Conservation (phyloP, 768 basidiomycete genomes). For the Mycena amicta region DNA sequence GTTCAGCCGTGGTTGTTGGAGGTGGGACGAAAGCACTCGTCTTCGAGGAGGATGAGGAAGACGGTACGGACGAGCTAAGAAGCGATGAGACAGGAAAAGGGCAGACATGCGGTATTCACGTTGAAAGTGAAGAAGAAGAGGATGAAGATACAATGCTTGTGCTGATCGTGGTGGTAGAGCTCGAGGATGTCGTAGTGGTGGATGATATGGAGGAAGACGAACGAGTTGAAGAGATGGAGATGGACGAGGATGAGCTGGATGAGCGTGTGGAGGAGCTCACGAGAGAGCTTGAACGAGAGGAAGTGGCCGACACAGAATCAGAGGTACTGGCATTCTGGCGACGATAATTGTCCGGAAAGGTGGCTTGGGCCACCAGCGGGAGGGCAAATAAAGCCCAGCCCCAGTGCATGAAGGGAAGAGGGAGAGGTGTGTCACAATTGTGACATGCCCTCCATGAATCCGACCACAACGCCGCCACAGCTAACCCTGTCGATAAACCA, state of each 20-base stretch:
- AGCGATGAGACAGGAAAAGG: too few relatives aligned
- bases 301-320: neutral
- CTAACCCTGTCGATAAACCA: neutral
- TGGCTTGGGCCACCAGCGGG: neutral
- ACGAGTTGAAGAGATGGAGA: slow-evolving; percentile 15
- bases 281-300: slow-evolving; percentile 22
- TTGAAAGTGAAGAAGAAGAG: too few relatives aligned
- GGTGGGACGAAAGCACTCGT: neutral
- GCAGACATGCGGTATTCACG: too few relatives aligned
- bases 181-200: neutral
- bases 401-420: neutral
- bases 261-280: slow-evolving; percentile 31
- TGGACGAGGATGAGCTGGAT: slow-evolving; percentile 61
- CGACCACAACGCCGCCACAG: neutral
- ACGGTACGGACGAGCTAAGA: too few relatives aligned
- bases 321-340: slow-evolving; percentile 2
- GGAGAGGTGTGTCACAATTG: neutral
- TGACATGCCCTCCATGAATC: neutral
- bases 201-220: neutral
- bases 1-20: too few relatives aligned
- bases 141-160: neutral
- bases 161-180: neutral
- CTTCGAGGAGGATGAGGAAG: slow-evolving; percentile 5
- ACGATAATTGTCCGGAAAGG: neutral
- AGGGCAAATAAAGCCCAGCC: neutral